Conservation (phyloP, 2,329 filamentous ascomycete species). For the Fusarium pseudoanthophilum region DNA sequence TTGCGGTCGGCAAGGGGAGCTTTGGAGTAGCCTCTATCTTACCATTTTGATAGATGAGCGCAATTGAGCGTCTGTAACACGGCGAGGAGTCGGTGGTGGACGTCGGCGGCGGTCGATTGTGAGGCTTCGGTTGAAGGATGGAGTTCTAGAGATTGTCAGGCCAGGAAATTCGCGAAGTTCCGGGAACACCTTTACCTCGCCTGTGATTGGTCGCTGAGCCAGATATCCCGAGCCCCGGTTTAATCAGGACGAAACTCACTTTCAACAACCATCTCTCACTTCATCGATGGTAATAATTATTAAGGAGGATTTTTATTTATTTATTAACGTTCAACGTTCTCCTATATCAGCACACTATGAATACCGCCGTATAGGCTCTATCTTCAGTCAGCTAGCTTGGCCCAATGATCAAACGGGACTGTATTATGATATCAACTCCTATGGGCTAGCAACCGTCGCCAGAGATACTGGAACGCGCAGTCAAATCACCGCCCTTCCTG, state of each 20-base stretch:
- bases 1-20: slow-evolving; percentile 4
- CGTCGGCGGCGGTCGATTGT: slow-evolving; percentile 42
- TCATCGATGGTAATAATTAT: background rate
- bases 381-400: background rate
- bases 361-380: background rate
- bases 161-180: slow-evolving; percentile 51
- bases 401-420: background rate
- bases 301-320: background rate
- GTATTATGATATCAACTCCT: background rate
- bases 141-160: slow-evolving; percentile 47
- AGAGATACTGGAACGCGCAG: background rate
- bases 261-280: background rate
- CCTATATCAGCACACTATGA: background rate
- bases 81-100: slow-evolving; percentile 41
- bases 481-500: background rate
- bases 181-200: slow-evolving; percentile 45
- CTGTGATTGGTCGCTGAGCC: slow-evolving; percentile 46
- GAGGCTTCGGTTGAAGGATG: slow-evolving; percentile 45
- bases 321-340: background rate
- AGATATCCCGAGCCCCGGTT: slow-evolving; percentile 37
- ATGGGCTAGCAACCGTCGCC: background rate
- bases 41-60: slow-evolving; percentile 52
- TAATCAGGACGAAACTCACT: slow-evolving; percentile 10
- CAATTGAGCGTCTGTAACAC: slow-evolving; percentile 46
- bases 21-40: slow-evolving; percentile 25